These are phyloP conservation scores for Anisodus tanguticus DNA, from an alignment of 257 asterid species.

Conservation along the genomic window DNA sequence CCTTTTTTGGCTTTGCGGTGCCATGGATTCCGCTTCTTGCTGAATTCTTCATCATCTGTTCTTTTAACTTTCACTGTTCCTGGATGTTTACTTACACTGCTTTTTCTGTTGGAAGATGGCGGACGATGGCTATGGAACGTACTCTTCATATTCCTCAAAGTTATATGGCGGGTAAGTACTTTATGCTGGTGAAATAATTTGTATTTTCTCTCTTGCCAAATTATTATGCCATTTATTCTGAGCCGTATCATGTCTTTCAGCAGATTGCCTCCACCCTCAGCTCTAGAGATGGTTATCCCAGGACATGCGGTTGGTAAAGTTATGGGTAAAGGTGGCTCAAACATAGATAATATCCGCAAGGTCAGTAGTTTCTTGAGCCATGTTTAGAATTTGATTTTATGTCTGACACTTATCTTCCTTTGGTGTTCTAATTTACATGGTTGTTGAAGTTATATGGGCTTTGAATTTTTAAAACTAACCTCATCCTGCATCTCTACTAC, in stretches of 20 bases:
- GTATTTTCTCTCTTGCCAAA: slow-evolving; percentile 17
- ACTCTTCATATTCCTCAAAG: slow-evolving; percentile 67
- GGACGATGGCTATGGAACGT: slow-evolving; percentile 66
- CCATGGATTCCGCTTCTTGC: slow-evolving; percentile 22
- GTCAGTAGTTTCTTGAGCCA: slow-evolving; percentile 44
- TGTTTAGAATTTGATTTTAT: neutral
- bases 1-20: neutral
- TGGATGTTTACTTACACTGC: slow-evolving; percentile 26
- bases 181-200: slow-evolving; percentile 29
- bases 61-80: neutral
- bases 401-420: neutral
- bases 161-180: slow-evolving; percentile 66
- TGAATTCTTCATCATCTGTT: slow-evolving; percentile 29
- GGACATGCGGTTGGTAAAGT: slow-evolving; percentile 86
- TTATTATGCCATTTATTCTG: neutral
- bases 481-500: neutral
- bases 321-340: slow-evolving; percentile 85
- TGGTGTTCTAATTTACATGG: slow-evolving; percentile 3
- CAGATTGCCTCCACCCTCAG: slow-evolving; percentile 83
- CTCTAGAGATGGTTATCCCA: slow-evolving; percentile 83
- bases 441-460: neutral
- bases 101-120: slow-evolving; percentile 56
- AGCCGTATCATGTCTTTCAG: slow-evolving; percentile 26
- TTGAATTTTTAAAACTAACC: slow-evolving; percentile 4
- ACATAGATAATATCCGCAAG: slow-evolving; percentile 91